A percentile compares a stretch with the other conserved stretches of the same genome.
phyloP scores from a whole-genome alignment of 2,329 filamentous ascomycete genomes.

The Sarocladium brachiariae region DNA sequence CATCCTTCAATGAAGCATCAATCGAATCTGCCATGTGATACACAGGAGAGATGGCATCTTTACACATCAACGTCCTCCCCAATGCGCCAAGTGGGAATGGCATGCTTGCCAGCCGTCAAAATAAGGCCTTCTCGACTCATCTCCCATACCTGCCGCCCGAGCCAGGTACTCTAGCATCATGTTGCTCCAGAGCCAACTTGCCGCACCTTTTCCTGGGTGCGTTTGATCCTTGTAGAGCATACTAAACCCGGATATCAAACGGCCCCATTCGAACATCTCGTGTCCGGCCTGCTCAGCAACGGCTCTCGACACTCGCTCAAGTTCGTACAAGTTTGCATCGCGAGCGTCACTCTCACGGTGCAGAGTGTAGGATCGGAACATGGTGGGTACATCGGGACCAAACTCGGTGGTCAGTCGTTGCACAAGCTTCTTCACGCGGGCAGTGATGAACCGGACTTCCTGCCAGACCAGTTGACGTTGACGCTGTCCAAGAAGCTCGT shows the following conservation, averaged over 20 bases:
- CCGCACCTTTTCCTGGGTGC: slow-evolving; percentile 4
- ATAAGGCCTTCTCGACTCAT: slow-evolving; percentile 1
- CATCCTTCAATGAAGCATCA: not conserved
- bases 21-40: not conserved
- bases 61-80: slow-evolving; percentile 4
- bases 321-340: slow-evolving; percentile 7
- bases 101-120: slow-evolving; percentile 7
- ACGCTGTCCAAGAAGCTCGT: slow-evolving; percentile 1
- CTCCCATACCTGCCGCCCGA: not conserved
- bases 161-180: slow-evolving; percentile 9
- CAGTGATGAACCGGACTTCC: slow-evolving; percentile 7
- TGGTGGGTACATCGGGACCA: slow-evolving; percentile 4
- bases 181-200: slow-evolving; percentile 9
- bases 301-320: slow-evolving; percentile 5
- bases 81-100: slow-evolving; percentile 3
- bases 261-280: slow-evolving; percentile 8
- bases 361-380: slow-evolving; percentile 6
- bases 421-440: slow-evolving; percentile 6
- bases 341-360: slow-evolving; percentile 6
- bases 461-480: slow-evolving; percentile 9
- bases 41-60: slow-evolving; percentile 1
- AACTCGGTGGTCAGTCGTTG: not conserved
- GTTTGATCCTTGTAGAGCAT: slow-evolving; percentile 9
- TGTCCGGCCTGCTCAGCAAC: slow-evolving; percentile 9
- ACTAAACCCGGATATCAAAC: slow-evolving; percentile 6